phyloP scores from a whole-genome alignment of 768 basidiomycete species.

The Candolleomyces eurysporus region DNA sequence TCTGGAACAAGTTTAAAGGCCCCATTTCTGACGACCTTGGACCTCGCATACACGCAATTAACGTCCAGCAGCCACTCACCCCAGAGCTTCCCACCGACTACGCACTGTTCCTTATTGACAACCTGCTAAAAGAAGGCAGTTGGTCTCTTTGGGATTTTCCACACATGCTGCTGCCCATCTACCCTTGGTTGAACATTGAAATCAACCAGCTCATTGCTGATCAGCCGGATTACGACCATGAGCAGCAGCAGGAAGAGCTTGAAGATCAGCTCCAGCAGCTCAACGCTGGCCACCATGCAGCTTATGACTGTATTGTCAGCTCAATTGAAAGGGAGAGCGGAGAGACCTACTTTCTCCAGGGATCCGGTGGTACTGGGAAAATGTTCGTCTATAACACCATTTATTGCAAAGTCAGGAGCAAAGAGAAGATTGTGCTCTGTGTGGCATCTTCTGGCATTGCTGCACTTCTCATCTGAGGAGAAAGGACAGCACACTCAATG shows the following conservation, averaged over 20 bases:
- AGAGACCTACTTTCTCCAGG: constrained; percentile 36
- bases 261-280: background rate
- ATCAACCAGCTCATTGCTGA: constrained; percentile 30
- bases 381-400: constrained; percentile 41
- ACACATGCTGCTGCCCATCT: constrained; percentile 28
- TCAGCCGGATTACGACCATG: constrained; percentile 26
- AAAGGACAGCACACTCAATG: constrained; percentile 44
- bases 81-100: constrained; percentile 24
- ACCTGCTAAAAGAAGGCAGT: constrained; percentile 23
- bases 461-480: constrained; percentile 36
- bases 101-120: constrained; percentile 34
- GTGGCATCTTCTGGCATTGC: constrained; percentile 53
- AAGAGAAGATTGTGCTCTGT: constrained; percentile 38
- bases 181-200: constrained; percentile 20
- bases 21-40: no score
- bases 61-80: no score
- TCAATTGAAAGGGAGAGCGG: constrained; percentile 19
- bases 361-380: constrained; percentile 44
- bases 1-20: no score
- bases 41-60: constrained; percentile 28
- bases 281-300: constrained; percentile 27
- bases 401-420: constrained; percentile 21
- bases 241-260: background rate
- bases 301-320: constrained; percentile 25
- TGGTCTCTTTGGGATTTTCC: constrained; percentile 20